Conservation (phyloP, 1,284 basidiomycete genomes). For the Heterobasidion occidentale region DNA sequence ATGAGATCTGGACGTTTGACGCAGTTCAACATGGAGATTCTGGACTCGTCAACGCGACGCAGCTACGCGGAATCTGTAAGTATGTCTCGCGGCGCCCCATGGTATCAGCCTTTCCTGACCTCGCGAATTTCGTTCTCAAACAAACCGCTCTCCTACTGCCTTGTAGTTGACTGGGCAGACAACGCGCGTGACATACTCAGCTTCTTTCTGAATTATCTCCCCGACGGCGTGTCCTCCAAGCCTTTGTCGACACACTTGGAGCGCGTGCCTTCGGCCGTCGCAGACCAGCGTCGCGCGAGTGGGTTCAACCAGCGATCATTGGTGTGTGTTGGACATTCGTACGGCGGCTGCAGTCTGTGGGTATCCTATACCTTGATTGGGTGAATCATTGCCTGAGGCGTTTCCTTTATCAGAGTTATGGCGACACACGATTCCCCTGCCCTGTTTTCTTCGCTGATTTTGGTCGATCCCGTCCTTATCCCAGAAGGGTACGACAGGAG, state of each 20-base stretch:
- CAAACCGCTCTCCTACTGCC: neutral
- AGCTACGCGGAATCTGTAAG: conserved; percentile 49
- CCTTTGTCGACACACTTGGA: conserved; percentile 42
- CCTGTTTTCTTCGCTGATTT: conserved; percentile 66
- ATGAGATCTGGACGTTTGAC: conserved; percentile 80
- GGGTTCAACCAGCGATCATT: conserved; percentile 44
- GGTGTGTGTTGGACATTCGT: conserved; percentile 75
- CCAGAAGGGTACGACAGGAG: conserved; percentile 19
- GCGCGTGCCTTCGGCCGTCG: conserved; percentile 33
- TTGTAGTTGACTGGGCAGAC: conserved; percentile 61
- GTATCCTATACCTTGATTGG: conserved; percentile 15
- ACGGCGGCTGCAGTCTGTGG: conserved; percentile 68
- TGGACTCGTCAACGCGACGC: conserved; percentile 51
- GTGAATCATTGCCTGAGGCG: neutral
- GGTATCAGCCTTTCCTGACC: neutral
- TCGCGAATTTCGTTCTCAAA: neutral
- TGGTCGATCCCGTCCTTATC: conserved; percentile 75
- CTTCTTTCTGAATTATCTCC: conserved; percentile 57
- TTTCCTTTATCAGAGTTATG: conserved; percentile 34
- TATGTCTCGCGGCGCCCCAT: conserved; percentile 2
- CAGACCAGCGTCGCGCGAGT: conserved; percentile 28
- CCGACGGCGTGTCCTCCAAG: conserved; percentile 20
- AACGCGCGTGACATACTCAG: conserved; percentile 67
- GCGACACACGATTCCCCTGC: conserved; percentile 56
- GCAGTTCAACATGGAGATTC: conserved; percentile 74